A percentile compares a stretch with the other conserved stretches of the same genome.
phyloP scores from a whole-genome alignment of 2,329 filamentous ascomycete species.

The Parastagonospora nodorum region DNA sequence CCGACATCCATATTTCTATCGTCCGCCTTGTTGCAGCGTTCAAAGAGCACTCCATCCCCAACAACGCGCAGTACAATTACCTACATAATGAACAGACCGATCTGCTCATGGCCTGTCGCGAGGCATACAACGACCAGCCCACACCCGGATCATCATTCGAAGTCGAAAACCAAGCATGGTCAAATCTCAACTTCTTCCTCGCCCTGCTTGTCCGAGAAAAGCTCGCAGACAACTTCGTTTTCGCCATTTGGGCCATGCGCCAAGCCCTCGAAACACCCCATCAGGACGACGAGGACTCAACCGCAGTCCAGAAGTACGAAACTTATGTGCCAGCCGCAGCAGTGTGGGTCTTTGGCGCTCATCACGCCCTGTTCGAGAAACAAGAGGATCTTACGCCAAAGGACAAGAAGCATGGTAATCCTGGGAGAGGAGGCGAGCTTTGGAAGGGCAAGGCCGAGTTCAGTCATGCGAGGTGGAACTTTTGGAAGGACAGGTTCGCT shows the following conservation, averaged over 20 bases:
- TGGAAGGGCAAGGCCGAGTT: slow-evolving; percentile 39
- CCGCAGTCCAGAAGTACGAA: slow-evolving; percentile 29
- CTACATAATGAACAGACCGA: slow-evolving; percentile 25
- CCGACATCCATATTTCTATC: slow-evolving; percentile 20
- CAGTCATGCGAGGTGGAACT: slow-evolving; percentile 37
- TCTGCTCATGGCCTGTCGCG: slow-evolving; percentile 31
- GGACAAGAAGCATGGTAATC: slow-evolving; percentile 32
- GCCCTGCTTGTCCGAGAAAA: slow-evolving; percentile 26
- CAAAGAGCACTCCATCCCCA: slow-evolving; percentile 28
- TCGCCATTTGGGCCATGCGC: slow-evolving; percentile 37
- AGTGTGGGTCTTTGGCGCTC: slow-evolving; percentile 33
- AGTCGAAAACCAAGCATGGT: slow-evolving; percentile 34
- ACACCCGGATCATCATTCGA: slow-evolving; percentile 17
- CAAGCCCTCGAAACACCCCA: slow-evolving; percentile 30
- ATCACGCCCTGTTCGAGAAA: slow-evolving; percentile 25
- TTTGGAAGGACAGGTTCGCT: slow-evolving; percentile 41
- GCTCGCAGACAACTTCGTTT: slow-evolving; percentile 24
- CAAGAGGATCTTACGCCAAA: slow-evolving; percentile 36
- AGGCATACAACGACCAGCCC: slow-evolving; percentile 39
- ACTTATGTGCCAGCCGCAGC: slow-evolving; percentile 36
- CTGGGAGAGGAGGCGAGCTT: slow-evolving; percentile 31
- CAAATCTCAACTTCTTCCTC: slow-evolving; percentile 40
- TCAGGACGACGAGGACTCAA: slow-evolving; percentile 19
- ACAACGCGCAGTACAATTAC: slow-evolving; percentile 24
- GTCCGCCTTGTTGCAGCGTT: slow-evolving; percentile 27